Percentiles rank a stretch among this genome's conserved stretches.
Evolutionary conservation across 2,329 filamentous ascomycete genomes (phyloP).

Genomic region (Iodosphaeria phyllophila): DNA sequence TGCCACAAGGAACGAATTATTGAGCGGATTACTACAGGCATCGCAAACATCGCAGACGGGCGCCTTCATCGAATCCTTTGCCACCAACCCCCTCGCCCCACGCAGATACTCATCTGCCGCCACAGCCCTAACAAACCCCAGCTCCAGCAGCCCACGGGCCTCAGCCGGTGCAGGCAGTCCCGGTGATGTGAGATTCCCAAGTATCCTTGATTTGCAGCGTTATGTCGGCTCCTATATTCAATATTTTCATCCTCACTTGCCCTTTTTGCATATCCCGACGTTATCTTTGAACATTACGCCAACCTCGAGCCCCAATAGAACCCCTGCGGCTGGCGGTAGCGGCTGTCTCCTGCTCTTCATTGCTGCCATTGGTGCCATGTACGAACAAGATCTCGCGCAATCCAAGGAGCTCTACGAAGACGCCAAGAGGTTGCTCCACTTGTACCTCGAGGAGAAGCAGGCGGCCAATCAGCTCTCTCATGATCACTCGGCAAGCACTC

Average conservation of each 20-base stretch:
- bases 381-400: slow-evolving; percentile 63
- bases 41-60: no score
- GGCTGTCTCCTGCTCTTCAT: slow-evolving; percentile 77
- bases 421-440: slow-evolving; percentile 86
- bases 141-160: no score
- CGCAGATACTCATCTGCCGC: slow-evolving; percentile 26
- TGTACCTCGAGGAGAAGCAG: slow-evolving; percentile 79
- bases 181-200: no score
- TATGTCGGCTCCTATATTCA: slow-evolving; percentile 81
- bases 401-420: slow-evolving; percentile 81
- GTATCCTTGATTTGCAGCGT: slow-evolving; percentile 69
- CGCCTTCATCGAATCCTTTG: no score
- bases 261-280: slow-evolving; percentile 85
- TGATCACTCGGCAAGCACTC: slow-evolving; percentile 47
- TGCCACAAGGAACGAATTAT: slow-evolving; percentile 39
- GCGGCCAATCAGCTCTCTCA: slow-evolving; percentile 49
- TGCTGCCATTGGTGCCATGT: slow-evolving; percentile 56
- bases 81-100: slow-evolving; percentile 33
- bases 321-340: slow-evolving; percentile 50
- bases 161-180: no score
- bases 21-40: no score
- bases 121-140: slow-evolving; percentile 36
- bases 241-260: slow-evolving; percentile 85
- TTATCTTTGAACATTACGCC: slow-evolving; percentile 72
- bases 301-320: slow-evolving; percentile 41